Evolutionary conservation across 306 rosid genomes (phyloP).

Genomic region (Prunus mongolica): DNA sequence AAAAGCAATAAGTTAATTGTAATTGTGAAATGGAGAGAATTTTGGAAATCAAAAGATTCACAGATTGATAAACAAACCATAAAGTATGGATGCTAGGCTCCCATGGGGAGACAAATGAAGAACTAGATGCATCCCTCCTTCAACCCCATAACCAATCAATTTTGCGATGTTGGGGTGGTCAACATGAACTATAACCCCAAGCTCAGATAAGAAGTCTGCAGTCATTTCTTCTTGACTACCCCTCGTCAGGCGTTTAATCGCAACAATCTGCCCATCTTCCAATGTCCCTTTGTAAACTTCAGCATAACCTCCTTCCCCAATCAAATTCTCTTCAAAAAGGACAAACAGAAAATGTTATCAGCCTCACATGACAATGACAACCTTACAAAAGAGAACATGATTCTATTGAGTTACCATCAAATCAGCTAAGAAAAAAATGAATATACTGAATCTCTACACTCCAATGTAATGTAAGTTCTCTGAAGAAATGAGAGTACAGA

Average conservation of each 20-base stretch:
- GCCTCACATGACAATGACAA: slow-evolving; percentile 13
- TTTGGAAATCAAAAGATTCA: slow-evolving; percentile 10
- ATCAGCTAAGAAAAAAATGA: neutral
- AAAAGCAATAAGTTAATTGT: slow-evolving; percentile 1
- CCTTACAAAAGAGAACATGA: neutral
- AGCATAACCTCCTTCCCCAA: slow-evolving; percentile 99
- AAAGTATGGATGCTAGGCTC: slow-evolving; percentile 77
- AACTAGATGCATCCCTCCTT: slow-evolving; percentile 98
- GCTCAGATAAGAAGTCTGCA: slow-evolving; percentile 95
- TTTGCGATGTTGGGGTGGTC: slow-evolving; percentile 93
- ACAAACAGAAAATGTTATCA: slow-evolving; percentile 22
- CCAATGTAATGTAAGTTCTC: neutral
- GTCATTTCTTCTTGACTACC: slow-evolving; percentile 95
- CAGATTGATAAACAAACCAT: slow-evolving; percentile 47
- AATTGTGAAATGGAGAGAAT: slow-evolving; percentile 1
- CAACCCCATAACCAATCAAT: slow-evolving; percentile 93
- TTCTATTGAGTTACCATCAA: neutral
- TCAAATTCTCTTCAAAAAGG: slow-evolving; percentile 55
- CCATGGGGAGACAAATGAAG: slow-evolving; percentile 96
- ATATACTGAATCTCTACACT: neutral
- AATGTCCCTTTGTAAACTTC: slow-evolving; percentile 80
- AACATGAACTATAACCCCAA: slow-evolving; percentile 91
- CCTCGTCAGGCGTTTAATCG: slow-evolving; percentile 69
- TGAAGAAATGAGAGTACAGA: slow-evolving; percentile 17
- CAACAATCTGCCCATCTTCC: slow-evolving; percentile 73